Conservation (phyloP, 495 filamentous ascomycete species). For the Penicillium pulvis region DNA sequence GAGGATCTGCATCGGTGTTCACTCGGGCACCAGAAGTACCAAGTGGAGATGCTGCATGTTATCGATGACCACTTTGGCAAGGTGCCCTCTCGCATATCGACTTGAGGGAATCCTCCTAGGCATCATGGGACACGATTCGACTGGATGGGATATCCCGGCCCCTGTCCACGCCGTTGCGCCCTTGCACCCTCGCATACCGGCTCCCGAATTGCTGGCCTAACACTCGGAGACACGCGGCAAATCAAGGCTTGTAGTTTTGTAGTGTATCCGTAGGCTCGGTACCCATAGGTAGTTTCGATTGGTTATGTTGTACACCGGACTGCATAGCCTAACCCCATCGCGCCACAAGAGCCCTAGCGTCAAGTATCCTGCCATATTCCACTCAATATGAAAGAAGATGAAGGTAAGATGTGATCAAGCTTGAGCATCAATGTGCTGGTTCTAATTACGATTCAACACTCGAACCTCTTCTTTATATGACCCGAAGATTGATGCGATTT, state of each 20-base stretch:
- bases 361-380: too few species aligned
- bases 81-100: background rate
- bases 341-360: too few species aligned
- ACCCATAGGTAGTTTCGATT: background rate
- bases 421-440: background rate
- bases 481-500: slow-evolving; percentile 14
- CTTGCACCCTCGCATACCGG: background rate
- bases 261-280: background rate
- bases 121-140: background rate
- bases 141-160: background rate
- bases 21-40: background rate
- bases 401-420: too few species aligned
- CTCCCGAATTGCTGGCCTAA: background rate
- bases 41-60: background rate
- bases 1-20: background rate
- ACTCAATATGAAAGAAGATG: too few species aligned
- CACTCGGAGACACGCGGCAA: background rate
- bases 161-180: background rate
- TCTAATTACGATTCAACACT: slow-evolving; percentile 2
- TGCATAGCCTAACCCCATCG: background rate
- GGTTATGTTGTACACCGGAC: background rate
- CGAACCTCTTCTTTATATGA: slow-evolving; percentile 9
- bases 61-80: background rate
- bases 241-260: background rate
- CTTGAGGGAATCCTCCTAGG: background rate